phyloP scores from a whole-genome alignment of 441 rosid genomes.

The Eruca vesicaria region DNA sequence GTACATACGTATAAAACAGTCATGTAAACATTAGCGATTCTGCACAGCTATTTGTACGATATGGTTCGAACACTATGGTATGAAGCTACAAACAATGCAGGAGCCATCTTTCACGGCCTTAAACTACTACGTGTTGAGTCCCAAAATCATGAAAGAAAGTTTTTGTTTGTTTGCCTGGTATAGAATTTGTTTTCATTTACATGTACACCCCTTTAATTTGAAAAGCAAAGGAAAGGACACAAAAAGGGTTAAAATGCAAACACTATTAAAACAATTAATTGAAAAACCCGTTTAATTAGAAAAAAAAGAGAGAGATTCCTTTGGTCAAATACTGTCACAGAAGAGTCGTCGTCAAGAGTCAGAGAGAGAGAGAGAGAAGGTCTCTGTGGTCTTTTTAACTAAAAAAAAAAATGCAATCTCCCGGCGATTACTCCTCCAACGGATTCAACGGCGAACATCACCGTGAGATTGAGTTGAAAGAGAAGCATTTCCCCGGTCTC shows the following conservation, averaged over 20 bases:
- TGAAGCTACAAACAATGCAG: conserved; percentile 44
- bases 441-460: conserved; percentile 46
- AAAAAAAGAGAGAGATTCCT: conserved; percentile 4
- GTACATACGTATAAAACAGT: too few relatives aligned
- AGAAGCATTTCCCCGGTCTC: conserved; percentile 22
- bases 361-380: conserved; percentile 1
- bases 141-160: conserved; percentile 31
- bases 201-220: background rate
- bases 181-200: background rate
- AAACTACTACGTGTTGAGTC: conserved; percentile 58
- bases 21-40: background rate
- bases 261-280: too few relatives aligned
- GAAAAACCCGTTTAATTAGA: background rate
- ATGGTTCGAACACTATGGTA: conserved; percentile 17
- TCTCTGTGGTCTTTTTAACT: background rate
- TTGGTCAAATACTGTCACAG: background rate
- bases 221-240: conserved; percentile 32
- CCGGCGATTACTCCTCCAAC: conserved; percentile 42
- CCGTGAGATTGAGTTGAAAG: conserved; percentile 32
- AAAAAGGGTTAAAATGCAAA: background rate
- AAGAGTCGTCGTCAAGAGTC: conserved; percentile 25
- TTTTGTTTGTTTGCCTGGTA: background rate
- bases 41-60: background rate
- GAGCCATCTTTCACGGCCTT: too few relatives aligned
- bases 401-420: conserved; percentile 38